A percentile compares a stretch with the other conserved stretches of the same genome.
phyloP scores from a whole-genome alignment of 192 early-diverging fungal genomes.

The Coemansia sp. region DNA sequence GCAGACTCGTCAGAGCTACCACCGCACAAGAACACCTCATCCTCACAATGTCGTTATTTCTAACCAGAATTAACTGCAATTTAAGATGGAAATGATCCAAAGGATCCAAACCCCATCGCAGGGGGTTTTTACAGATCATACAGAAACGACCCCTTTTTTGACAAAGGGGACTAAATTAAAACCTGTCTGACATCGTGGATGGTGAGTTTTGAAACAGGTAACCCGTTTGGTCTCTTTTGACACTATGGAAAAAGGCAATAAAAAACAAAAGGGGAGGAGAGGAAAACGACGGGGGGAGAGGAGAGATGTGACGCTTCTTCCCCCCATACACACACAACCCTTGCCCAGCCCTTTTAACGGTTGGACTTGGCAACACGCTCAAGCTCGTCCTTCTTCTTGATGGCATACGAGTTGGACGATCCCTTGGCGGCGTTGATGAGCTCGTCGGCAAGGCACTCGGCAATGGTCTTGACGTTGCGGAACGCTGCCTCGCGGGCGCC shows the following conservation, averaged over 20 bases:
- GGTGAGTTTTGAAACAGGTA: not conserved
- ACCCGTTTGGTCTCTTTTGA: not conserved
- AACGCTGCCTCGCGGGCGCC: conserved; percentile 97
- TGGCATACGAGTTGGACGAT: conserved; percentile 99
- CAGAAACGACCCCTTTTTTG: too few species aligned
- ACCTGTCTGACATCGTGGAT: too few species aligned
- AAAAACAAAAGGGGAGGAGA: conserved; percentile 8
- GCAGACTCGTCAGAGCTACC: too few species aligned
- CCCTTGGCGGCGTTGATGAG: conserved; percentile 99
- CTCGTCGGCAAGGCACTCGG: conserved; percentile 99
- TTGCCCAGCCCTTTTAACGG: conserved; percentile 34
- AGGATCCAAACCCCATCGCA: too few species aligned
- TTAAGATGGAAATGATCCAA: too few species aligned
- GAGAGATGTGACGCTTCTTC: not conserved
- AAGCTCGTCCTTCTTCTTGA: conserved; percentile 99
- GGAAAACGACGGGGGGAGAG: not conserved
- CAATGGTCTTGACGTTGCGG: conserved; percentile 99
- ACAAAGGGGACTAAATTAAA: too few species aligned
- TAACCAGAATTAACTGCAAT: too few species aligned
- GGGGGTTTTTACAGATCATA: too few species aligned
- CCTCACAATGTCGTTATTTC: too few species aligned
- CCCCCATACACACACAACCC: not conserved
- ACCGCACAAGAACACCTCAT: too few species aligned
- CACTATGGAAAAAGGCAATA: not conserved
- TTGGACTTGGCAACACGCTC: conserved; percentile 66